Conservation (phyloP, 1,284 basidiomycete genomes). For the Rhodotorula sp. region DNA sequence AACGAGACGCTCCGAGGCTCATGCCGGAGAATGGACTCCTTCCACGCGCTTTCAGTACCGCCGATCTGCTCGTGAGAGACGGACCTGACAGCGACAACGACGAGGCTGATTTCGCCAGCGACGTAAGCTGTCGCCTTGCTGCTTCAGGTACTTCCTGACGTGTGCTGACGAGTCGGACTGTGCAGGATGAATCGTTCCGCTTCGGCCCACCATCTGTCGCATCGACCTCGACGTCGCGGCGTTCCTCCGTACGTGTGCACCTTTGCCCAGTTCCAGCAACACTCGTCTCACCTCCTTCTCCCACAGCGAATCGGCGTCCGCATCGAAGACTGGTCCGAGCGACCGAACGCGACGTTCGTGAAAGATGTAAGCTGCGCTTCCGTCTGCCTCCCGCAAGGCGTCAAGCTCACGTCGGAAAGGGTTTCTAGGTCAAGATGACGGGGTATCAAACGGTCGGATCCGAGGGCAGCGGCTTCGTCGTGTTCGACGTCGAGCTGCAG, state of each 20-base stretch:
- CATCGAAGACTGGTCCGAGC: conserved; percentile 34
- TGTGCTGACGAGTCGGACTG: background rate
- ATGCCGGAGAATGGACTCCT: background rate
- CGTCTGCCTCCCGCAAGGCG: no score
- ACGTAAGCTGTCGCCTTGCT: conserved; percentile 16
- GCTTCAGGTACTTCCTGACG: rapidly evolving
- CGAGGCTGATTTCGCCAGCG: conserved; percentile 34
- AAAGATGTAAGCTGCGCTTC: conserved; percentile 16
- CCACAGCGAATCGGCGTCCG: conserved; percentile 33
- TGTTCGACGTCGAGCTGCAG: conserved; percentile 42
- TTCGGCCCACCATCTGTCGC: conserved; percentile 38
- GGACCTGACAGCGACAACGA: conserved; percentile 11
- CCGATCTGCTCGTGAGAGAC: conserved; percentile 17
- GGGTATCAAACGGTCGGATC: conserved; percentile 41
- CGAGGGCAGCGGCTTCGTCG: conserved; percentile 41
- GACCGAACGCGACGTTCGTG: conserved; percentile 31
- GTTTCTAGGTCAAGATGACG: conserved; percentile 28
- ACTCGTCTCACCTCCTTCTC: background rate
- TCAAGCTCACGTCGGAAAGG: no score
- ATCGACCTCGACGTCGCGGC: conserved; percentile 29
- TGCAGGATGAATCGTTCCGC: conserved; percentile 41
- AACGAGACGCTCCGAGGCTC: no score
- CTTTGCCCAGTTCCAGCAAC: rapidly evolving
- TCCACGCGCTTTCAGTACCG: conserved; percentile 6
- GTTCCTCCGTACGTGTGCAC: conserved; percentile 28